Evolutionary conservation across 306 rosid species (phyloP), one percentile per base, ranked within the genome.

Genomic region (Gastrolobium villosum): DNA sequence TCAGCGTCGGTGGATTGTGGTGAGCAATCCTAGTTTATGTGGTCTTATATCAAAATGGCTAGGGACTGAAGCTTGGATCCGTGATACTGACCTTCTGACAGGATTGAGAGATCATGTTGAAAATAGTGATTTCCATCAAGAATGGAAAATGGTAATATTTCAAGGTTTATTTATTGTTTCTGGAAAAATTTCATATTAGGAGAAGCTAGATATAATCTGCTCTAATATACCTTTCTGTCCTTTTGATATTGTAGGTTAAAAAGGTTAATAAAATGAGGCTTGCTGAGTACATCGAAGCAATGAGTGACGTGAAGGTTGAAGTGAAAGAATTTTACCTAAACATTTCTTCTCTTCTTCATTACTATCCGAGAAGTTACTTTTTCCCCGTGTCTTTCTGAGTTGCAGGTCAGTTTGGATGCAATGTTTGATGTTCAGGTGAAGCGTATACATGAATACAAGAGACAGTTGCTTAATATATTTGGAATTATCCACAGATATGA

Each of bases 1-100:
- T 79, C 93, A 90, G 91, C 91, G 93, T 15, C 89, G 96, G 75
- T 90, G 96, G 96, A 87, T 90, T 83, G 93, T 87, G 74, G 93
- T 87, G 82, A 88, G 96, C 86, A 90, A 90, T 75, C 96, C 96
- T 49, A 87, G 84, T 88, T 76, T 91, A 46, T 82, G 86, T 75
- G 75, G 81, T 72, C 91, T 91, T 77, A 84, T 89, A 80, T 85
- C 93, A 63, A 87, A 91, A 85, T 89, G 96, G 96, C 85, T 89
- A 39, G 91, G 91, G 84, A 91, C 96, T 56, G 93, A 91, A 81
- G 85, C 90, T 66, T 91, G 96, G 96, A 82, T 91, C 70, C 87
- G 86, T 54, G 80, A 89, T 86, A 84, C 85, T 70, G 96, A 87
- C 84, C 90, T 91, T 64, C 88, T 91, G 50, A 32, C 85, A 14